Percentiles rank a stretch among this genome's conserved stretches.
Evolutionary conservation across 2,329 filamentous ascomycete genomes (phyloP).

Genomic region (Colletotrichum tamarilloi): DNA sequence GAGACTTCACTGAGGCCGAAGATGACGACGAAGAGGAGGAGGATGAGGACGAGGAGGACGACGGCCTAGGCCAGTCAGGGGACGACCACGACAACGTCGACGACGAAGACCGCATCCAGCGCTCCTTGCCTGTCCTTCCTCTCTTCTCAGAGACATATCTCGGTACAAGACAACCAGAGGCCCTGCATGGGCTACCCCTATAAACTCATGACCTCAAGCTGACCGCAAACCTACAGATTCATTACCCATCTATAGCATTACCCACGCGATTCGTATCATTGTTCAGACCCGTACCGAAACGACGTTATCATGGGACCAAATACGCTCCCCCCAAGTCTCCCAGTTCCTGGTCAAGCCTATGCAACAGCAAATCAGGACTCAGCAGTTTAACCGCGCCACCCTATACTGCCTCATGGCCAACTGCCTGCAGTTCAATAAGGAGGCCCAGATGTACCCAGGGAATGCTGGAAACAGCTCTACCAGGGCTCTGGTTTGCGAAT

Average conservation of each 20-base stretch:
- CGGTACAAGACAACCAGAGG: slow-evolving; percentile 58
- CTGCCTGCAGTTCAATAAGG: slow-evolving; percentile 91
- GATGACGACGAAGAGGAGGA: slow-evolving; percentile 65
- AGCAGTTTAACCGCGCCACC: slow-evolving; percentile 87
- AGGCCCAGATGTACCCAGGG: slow-evolving; percentile 82
- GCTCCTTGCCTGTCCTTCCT: slow-evolving; percentile 66
- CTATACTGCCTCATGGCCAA: slow-evolving; percentile 94
- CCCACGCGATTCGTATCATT: slow-evolving; percentile 88
- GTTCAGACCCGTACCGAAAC: slow-evolving; percentile 90
- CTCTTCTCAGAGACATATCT: slow-evolving; percentile 85
- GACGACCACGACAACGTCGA: slow-evolving; percentile 49
- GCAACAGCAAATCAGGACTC: slow-evolving; percentile 85
- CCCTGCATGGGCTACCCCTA: slow-evolving; percentile 20
- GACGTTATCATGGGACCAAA: slow-evolving; percentile 92
- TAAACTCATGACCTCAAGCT: background rate
- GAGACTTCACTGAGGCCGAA: slow-evolving; percentile 74
- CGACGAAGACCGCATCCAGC: slow-evolving; percentile 47
- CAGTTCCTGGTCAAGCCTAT: slow-evolving; percentile 97
- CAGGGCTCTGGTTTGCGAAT: slow-evolving; percentile 87
- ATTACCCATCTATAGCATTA: slow-evolving; percentile 89
- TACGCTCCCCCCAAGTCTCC: slow-evolving; percentile 94
- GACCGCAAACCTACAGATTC: slow-evolving; percentile 67
- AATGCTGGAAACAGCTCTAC: slow-evolving; percentile 88
- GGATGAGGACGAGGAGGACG: slow-evolving; percentile 54
- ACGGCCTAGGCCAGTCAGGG: slow-evolving; percentile 34